These are phyloP conservation scores for Limnomonas spitsbergensis DNA, from an alignment of 139 green algal species.

Conservation along the genomic window DNA sequence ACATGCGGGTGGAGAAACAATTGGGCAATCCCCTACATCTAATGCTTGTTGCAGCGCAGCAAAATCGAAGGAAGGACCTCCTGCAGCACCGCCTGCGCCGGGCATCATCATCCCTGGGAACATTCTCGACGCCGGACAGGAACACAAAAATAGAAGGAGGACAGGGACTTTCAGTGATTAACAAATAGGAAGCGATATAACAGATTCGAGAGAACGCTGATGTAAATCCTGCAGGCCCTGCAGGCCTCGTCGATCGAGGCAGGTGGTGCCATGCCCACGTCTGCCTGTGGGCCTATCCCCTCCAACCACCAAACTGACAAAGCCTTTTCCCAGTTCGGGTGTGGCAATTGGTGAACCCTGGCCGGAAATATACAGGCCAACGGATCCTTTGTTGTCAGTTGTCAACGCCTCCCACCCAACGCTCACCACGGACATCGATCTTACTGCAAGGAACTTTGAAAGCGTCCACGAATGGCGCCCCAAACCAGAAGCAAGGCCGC, in stretches of 20 bases:
- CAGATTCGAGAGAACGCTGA: too few relatives aligned
- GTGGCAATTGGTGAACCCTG: too few relatives aligned
- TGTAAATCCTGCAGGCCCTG: background rate
- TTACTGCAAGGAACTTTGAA: background rate
- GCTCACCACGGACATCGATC: too few relatives aligned
- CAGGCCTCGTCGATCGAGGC: background rate
- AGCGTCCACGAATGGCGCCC: background rate
- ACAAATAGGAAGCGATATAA: too few relatives aligned
- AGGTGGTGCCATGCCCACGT: background rate
- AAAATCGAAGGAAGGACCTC: conserved; percentile 58
- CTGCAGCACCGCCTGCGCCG: too few relatives aligned
- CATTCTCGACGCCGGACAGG: too few relatives aligned
- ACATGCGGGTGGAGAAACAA: too few relatives aligned
- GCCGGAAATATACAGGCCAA: background rate
- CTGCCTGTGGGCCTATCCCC: background rate
- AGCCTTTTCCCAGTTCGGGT: too few relatives aligned
- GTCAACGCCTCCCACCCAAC: too few relatives aligned
- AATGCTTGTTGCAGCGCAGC: conserved; percentile 57
- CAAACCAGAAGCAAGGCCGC: background rate
- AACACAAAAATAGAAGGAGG: conserved; percentile 1
- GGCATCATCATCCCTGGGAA: too few relatives aligned
- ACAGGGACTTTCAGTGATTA: background rate
- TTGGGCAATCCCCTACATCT: conserved; percentile 42
- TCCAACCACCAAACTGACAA: background rate
- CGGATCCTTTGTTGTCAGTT: too few relatives aligned